phyloP scores from a whole-genome alignment of 371 early-diverging fungal species.

The Apophysomyces variabilis region DNA sequence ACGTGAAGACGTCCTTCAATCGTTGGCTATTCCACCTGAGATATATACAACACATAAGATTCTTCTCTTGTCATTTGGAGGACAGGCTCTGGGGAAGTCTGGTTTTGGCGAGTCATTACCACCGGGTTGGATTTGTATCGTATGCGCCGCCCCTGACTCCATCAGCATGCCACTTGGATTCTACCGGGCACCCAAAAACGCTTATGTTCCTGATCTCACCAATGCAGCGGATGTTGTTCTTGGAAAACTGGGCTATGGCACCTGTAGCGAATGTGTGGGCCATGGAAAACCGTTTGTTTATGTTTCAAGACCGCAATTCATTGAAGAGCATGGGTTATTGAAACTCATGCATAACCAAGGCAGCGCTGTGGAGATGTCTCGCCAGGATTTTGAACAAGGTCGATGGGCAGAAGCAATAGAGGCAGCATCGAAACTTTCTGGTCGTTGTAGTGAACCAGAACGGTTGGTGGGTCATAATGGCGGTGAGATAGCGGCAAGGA shows the following conservation, averaged over 20 bases:
- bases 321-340: constrained; percentile 76
- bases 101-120: constrained; percentile 67
- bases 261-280: constrained; percentile 82
- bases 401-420: constrained; percentile 58
- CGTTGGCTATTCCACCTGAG: constrained; percentile 63
- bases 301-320: constrained; percentile 79
- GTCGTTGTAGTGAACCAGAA: constrained; percentile 29
- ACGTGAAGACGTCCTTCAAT: constrained; percentile 56
- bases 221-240: constrained; percentile 77
- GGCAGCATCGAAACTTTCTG: constrained; percentile 38
- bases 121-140: constrained; percentile 77
- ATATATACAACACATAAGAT: constrained; percentile 62
- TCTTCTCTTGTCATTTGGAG: constrained; percentile 79
- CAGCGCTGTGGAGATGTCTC: constrained; percentile 63
- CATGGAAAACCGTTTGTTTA: constrained; percentile 76
- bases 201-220: constrained; percentile 78
- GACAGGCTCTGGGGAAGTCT: constrained; percentile 60
- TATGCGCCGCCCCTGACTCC: constrained; percentile 63
- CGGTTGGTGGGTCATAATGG: constrained; percentile 54
- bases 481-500: constrained; percentile 56
- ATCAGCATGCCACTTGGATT: constrained; percentile 56
- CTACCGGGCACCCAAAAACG: constrained; percentile 66
- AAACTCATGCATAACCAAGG: constrained; percentile 70
- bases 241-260: constrained; percentile 83
- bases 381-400: constrained; percentile 66